Evolutionary conservation across 176 grass and related monocot genomes (phyloP), one percentile per base, ranked within the genome.

Genomic region (Leersia perrieri): DNA sequence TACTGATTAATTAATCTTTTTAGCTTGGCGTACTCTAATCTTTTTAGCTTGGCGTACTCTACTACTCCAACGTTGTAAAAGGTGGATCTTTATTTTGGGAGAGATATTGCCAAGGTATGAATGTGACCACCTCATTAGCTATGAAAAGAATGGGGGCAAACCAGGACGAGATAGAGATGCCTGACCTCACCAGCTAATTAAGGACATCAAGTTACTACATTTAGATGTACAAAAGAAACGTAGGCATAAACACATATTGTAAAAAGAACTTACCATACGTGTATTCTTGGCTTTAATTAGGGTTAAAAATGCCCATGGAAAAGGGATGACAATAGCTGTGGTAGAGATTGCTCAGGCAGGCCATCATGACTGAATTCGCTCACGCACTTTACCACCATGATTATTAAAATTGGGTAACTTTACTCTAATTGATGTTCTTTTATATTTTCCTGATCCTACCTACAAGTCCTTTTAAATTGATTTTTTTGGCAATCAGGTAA

Each of bases 71-170:
- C 47, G 70, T 39, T 79, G 60, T 66, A 74, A 32, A 57, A 74
- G 44, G 53, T 29, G 42, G 9, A 58, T 0, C 27, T 71, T 64
- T 5, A 57, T 8, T 22, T 22, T n/a, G 34, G 8, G 15, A 4
- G 25, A 70, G 67, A 73, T 73, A n/a, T n/a, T n/a, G 68, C 44
- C 44, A 44, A 79, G 33, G 51, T 72, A 13, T 44, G 16, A n/a
- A 26, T 7, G n/a, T 40, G 35, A 69, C 67, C 34, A 14, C 18
- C 22, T 39, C 66, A 26, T 20, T 20, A 20, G 4, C 22, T 65
- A 65, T 18, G 7, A 3, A 9, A 4, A 12, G 0, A 5, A 68
- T 66, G 42, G 15, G 22, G 35, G 35, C 35, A 44, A 12, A 1
- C 38, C 5, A 39, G 20, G 16, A n/a, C n/a, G n/a, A n/a, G n/a